Evolutionary conservation across 2,329 filamentous ascomycete species (phyloP), one percentile per base, ranked within the genome.

Genomic region (Chaetomium sp.): DNA sequence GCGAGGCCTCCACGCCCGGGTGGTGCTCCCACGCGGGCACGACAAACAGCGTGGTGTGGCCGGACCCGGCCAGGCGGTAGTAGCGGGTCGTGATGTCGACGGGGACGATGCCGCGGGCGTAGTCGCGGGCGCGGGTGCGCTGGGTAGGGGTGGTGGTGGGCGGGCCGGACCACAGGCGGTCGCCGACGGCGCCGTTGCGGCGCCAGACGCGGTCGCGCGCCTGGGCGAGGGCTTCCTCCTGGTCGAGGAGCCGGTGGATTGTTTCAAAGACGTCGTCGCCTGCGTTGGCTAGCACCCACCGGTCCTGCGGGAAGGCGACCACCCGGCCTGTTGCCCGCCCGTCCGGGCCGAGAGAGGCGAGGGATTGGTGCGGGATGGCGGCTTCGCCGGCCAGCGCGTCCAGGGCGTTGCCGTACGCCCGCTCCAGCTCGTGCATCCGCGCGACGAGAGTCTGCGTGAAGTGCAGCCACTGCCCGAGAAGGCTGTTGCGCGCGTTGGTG

Each of bases 351-450:
- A 82, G 73, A 19, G 78, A 76, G 23, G 82, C 83, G 38, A 87
- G 77, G 66, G 85, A 76, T 76, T 86, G 83, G 49, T 75, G 68
- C 0, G 85, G 83, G 1, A 83, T 77, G 7, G 78, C 71, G 1
- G 83, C 82, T 69, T 85, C 83, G 31, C 79, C 78, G 0, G 77
- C 77, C 2, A 87, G 76, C 0, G 80, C 73, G 65, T 86, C 83
- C 27, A 84, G 74, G 0, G 80, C 75, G 66, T 83, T 83, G 65
- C 77, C 82, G 66, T 86, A 82, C 21, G 76, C 73, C 13, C 82
- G 79, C 71, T 87, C 85, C 2, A 87, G 81, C 68, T 87, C 83
- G 71, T 86, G 85, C 75, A 83, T 80, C 49, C 85, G 83, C 7
- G 74, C 76, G 16, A 84, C 76, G 13, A 87, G 80, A 63, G 82